A percentile compares a stretch with the other conserved stretches of the same genome.
Conservation (phyloP, 306 rosid species). For the Prunus persica region Prunus_persica_NCBIv2 NC_034010.1:11311501-11312000, state of each 20-base stretch:
- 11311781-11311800: slow-evolving; percentile 23
- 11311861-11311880: slow-evolving; percentile 29
- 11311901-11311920: slow-evolving; percentile 30
- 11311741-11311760: slow-evolving; percentile 23
- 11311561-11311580: slow-evolving; percentile 31
- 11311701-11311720: slow-evolving; percentile 30
- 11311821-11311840: slow-evolving; percentile 22
- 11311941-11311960: slow-evolving; percentile 49
- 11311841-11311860: slow-evolving; percentile 39
- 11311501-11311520: slow-evolving; percentile 30
- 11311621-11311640: slow-evolving; percentile 33
- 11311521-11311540: slow-evolving; percentile 29
- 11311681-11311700: slow-evolving; percentile 35
- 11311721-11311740: slow-evolving; percentile 23
- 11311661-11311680: slow-evolving; percentile 27
- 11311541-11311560: slow-evolving; percentile 32
- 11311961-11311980: slow-evolving; percentile 68
- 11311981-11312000: slow-evolving; percentile 1
- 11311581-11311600: slow-evolving; percentile 26
- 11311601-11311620: slow-evolving; percentile 24
- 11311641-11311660: slow-evolving; percentile 32
- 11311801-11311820: slow-evolving; percentile 23
- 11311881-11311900: slow-evolving; percentile 31
- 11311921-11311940: slow-evolving; percentile 21
- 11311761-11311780: slow-evolving; percentile 21